Evolutionary conservation across 306 rosid species (phyloP).

Genomic region (Acacia melanoxylon): DNA sequence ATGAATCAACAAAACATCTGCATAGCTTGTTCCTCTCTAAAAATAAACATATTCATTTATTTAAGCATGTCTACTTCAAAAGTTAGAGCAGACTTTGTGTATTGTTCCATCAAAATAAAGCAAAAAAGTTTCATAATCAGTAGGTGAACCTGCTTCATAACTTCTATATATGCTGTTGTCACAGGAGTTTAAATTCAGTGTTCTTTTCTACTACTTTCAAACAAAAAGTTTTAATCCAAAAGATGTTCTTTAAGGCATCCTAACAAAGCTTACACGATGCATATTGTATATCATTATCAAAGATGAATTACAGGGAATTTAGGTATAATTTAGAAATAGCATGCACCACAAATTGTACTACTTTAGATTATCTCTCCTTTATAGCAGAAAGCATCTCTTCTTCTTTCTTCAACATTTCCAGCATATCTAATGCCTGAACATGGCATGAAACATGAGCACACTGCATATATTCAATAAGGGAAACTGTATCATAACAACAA

Average conservation of each 20-base stretch:
- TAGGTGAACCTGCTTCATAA: background rate
- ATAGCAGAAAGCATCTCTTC: constrained; percentile 83
- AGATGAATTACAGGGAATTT: constrained; percentile 2
- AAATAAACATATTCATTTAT: background rate
- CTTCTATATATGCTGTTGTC: background rate
- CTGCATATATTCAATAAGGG: constrained; percentile 2
- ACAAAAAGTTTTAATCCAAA: constrained; percentile 1
- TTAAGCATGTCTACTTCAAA: background rate
- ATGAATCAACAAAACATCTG: background rate
- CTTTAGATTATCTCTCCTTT: constrained; percentile 61
- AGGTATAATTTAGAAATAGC: constrained; percentile 10
- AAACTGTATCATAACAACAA: constrained; percentile 15
- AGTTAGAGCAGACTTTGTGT: background rate
- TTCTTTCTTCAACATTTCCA: constrained; percentile 89
- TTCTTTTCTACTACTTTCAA: background rate
- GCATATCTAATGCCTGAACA: constrained; percentile 73
- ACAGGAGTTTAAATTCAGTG: background rate
- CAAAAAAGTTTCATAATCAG: too few relatives aligned
- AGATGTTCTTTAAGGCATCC: background rate
- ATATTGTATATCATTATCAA: constrained; percentile 1
- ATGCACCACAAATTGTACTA: constrained; percentile 6
- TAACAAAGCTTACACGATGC: background rate
- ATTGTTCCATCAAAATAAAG: background rate
- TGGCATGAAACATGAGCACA: constrained; percentile 25
- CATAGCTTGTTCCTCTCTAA: constrained; percentile 13